Evolutionary conservation across 495 filamentous ascomycete genomes (phyloP), one percentile per base, ranked within the genome.

Genomic region (Bacidia rubella): DNA sequence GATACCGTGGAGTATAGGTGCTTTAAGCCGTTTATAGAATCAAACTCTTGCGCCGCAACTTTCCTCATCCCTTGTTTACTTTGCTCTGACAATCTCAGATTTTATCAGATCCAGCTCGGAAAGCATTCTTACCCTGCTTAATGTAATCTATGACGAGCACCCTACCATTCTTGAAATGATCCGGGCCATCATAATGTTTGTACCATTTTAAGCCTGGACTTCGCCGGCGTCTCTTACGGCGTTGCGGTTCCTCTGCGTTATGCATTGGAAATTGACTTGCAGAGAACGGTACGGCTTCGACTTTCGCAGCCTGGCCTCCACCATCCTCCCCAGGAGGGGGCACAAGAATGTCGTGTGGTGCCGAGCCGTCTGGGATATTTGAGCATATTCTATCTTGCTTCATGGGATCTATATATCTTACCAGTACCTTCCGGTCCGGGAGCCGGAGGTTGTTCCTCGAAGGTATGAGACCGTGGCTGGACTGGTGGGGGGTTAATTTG

Each of bases 11-110:
- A 55, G 53, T 77, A 78, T 53, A 73, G 64, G 17, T 57, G 64
- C 24, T 63, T 58, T 49, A 78, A 50, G 1, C 56, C 65, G 20
- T 68, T 52, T 22, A 76, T 50, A 24, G 71, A 61, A 42, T 63
- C 54, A 39, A 77, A 69, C 53, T 78, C 75, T 42, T 69, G 68
- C 1, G 75, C 71, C 12, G 63, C 60, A 40, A 75, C 71, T 55
- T 68, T 72, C 17, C 66, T 63, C 51, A 63, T 66, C 10, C 65
- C 65, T 40, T 56, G 52, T 35, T 52, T 61, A 53, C 20, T 56
- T 40, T 53, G 39, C 21, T 57, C 52, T 57, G 27, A 41, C 32
- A 40, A 11, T 40, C 51, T 57, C 32, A 55, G 39, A 41, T n/a
- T 47, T 2, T 45, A 24, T 19, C 11, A 11, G 19, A 11, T 22